Conservation (phyloP, 805 yeast species). For the Schwanniomyces vanrijiae region DNA sequence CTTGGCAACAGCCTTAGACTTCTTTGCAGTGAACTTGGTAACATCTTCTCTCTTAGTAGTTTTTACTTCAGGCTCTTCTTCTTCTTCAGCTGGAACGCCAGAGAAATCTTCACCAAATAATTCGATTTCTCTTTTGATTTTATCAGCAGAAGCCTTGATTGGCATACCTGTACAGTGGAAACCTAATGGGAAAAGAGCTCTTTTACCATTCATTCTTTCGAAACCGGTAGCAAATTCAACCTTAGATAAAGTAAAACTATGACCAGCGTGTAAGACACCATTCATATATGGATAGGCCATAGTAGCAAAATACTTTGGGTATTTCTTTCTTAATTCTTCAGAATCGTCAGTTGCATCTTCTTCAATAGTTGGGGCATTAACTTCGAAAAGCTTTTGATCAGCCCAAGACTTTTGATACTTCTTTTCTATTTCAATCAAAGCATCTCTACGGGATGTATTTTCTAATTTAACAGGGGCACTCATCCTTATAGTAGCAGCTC, state of each 20-base stretch:
- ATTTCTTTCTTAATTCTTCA: conserved; percentile 71
- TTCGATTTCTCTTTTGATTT: conserved; percentile 89
- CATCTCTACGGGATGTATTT: conserved; percentile 92
- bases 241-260: conserved; percentile 90
- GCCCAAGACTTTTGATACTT: conserved; percentile 87
- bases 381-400: conserved; percentile 81
- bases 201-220: conserved; percentile 91
- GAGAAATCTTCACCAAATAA: conserved; percentile 80
- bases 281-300: conserved; percentile 99
- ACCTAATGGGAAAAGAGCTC: conserved; percentile 92
- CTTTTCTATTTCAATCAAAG: conserved; percentile 83
- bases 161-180: conserved; percentile 99
- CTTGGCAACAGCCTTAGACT: conserved; percentile 91
- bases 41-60: conserved; percentile 64
- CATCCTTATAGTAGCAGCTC: conserved; percentile 18
- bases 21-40: conserved; percentile 88
- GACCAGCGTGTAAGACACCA: conserved; percentile 98
- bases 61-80: conserved; percentile 25
- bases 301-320: conserved; percentile 86
- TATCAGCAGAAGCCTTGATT: conserved; percentile 92
- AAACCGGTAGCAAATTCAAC: conserved; percentile 90
- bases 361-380: conserved; percentile 79
- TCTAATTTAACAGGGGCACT: conserved; percentile 43
- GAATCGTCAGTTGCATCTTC: conserved; percentile 49
- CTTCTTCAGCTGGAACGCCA: conserved; percentile 64